Percentiles rank a stretch among this genome's conserved stretches.
Conservation (phyloP, 2,329 filamentous ascomycete genomes). For the Aspergillus sojae region DNA sequence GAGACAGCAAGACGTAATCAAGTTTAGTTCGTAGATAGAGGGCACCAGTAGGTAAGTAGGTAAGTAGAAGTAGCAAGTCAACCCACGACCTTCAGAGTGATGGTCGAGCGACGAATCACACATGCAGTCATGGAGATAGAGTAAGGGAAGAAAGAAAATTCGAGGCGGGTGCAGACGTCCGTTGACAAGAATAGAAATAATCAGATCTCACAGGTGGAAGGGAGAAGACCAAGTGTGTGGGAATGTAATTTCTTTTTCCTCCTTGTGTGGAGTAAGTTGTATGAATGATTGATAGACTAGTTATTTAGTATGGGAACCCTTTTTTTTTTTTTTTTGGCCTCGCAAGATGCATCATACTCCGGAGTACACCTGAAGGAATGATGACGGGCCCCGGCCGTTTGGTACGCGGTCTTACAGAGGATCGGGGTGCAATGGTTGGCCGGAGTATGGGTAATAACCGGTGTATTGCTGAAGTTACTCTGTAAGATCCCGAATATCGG, state of each 20-base stretch:
- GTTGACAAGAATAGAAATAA: conserved; percentile 3
- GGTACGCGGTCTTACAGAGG: conserved; percentile 1
- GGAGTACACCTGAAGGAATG: not conserved
- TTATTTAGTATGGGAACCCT: conserved; percentile 2
- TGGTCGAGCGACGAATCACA: conserved; percentile 19
- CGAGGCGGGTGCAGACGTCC: conserved; percentile 4
- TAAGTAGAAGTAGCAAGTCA: conserved; percentile 11
- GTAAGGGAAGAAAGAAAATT: conserved; percentile 10
- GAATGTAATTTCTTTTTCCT: conserved; percentile 7
- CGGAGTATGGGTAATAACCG: conserved; percentile 1
- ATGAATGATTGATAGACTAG: conserved; percentile 4
- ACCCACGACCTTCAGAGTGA: conserved; percentile 21
- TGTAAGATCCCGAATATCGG: not conserved
- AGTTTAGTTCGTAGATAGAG: not conserved
- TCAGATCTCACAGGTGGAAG: not conserved
- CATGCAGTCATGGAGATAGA: conserved; percentile 24
- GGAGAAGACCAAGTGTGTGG: conserved; percentile 1
- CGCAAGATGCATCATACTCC: not conserved
- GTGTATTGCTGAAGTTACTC: not conserved
- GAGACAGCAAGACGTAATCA: conserved; percentile 3
- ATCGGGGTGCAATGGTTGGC: not conserved
- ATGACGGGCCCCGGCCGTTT: conserved; percentile 3
- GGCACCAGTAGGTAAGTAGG: not conserved
- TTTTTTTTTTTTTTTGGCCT: not conserved
- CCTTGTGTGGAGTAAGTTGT: conserved; percentile 6